phyloP scores from a whole-genome alignment of 179 eudicot genomes.

The Drosera spatulata region DNA sequence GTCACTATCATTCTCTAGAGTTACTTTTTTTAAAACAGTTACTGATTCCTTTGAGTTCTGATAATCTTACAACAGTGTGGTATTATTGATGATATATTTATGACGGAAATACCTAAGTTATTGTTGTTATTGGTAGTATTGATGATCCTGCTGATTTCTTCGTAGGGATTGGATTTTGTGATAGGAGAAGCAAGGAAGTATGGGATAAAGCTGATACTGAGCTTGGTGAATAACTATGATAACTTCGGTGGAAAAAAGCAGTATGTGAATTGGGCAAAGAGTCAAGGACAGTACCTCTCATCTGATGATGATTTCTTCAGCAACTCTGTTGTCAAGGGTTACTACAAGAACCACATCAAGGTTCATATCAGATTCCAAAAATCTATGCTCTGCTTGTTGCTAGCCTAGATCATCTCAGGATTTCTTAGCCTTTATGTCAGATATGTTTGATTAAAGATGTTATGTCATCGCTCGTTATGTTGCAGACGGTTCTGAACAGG shows the following conservation, averaged over 20 bases:
- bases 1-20: no score
- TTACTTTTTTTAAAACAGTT: no score
- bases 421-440: not conserved
- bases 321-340: slow-evolving; percentile 35
- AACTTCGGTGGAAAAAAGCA: slow-evolving; percentile 40
- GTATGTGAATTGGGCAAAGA: slow-evolving; percentile 54
- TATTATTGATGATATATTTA: no score
- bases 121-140: not conserved
- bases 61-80: no score
- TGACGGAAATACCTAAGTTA: not conserved
- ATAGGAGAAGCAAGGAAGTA: slow-evolving; percentile 37
- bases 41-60: no score
- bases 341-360: no score
- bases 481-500: slow-evolving; percentile 49
- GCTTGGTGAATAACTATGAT: slow-evolving; percentile 31
- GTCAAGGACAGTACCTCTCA: slow-evolving; percentile 9
- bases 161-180: slow-evolving; percentile 44
- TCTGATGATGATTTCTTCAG: slow-evolving; percentile 59
- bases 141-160: not conserved
- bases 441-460: not conserved
- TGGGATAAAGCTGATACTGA: slow-evolving; percentile 30
- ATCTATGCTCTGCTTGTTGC: not conserved
- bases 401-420: not conserved
- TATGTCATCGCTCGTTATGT: not conserved
- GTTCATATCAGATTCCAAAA: slow-evolving; percentile 51